A percentile compares a stretch with the other conserved stretches of the same genome.
These are phyloP conservation scores for Cucurbita ficifolia DNA, from an alignment of 306 rosid species.

Conservation along the genomic window DNA sequence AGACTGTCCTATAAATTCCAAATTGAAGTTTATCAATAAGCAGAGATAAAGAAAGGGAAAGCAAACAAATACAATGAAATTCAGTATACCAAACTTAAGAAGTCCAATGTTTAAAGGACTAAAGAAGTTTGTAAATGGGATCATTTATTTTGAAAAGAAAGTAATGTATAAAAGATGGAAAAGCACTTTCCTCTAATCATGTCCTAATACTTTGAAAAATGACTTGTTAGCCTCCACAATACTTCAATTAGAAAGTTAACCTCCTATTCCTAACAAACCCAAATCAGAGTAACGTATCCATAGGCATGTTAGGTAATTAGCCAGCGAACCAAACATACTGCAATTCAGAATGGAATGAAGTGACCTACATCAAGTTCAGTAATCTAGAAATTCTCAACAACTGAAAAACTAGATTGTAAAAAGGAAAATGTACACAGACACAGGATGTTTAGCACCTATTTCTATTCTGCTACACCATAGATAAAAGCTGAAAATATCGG, in stretches of 20 bases:
- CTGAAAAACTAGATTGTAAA: background rate
- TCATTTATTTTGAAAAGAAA: no score
- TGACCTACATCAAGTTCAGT: background rate
- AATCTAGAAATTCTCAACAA: background rate
- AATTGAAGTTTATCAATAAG: background rate
- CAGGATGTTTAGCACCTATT: background rate
- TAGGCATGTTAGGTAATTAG: background rate
- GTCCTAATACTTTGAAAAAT: background rate
- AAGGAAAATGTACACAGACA: background rate
- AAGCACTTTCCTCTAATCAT: no score
- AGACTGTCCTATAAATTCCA: background rate
- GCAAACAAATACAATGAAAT: background rate
- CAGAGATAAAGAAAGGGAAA: background rate
- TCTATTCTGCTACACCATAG: background rate
- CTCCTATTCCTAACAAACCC: background rate
- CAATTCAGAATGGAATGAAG: background rate
- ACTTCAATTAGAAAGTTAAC: background rate
- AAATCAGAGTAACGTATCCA: background rate
- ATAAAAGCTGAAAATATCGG: constrained; percentile 1
- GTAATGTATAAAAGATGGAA: no score
- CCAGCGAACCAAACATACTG: background rate
- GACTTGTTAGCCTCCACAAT: background rate
- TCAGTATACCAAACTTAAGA: background rate
- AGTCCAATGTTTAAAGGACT: no score
- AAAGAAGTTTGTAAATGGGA: no score